Conservation (phyloP, 768 basidiomycete species). For the Russula lepida region DNA sequence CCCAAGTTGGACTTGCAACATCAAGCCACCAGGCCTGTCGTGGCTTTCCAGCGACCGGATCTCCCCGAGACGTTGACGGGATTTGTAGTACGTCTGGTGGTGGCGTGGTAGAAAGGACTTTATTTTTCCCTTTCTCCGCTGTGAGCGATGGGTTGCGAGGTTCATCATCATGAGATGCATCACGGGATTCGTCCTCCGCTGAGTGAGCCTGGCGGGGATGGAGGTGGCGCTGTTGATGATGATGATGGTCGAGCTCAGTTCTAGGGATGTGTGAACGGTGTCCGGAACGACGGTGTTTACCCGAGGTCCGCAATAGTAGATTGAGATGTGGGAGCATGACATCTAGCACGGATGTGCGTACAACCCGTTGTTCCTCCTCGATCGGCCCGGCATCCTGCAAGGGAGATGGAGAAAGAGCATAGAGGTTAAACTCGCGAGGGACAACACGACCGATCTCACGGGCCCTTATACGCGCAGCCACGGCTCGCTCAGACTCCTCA, state of each 20-base stretch:
- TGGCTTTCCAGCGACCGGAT: not conserved
- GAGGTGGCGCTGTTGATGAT: not conserved
- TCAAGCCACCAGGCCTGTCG: slow-evolving; percentile 85
- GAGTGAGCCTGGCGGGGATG: not conserved
- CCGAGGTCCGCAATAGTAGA: slow-evolving; percentile 17
- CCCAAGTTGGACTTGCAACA: slow-evolving; percentile 78
- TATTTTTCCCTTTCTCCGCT: slow-evolving; percentile 42
- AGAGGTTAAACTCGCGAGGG: slow-evolving; percentile 58
- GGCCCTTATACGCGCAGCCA: slow-evolving; percentile 56
- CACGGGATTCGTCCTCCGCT: not conserved
- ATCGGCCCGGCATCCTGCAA: slow-evolving; percentile 1
- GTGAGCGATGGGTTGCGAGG: not conserved
- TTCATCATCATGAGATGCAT: not conserved
- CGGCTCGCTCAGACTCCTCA: slow-evolving; percentile 47
- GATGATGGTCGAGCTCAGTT: not conserved
- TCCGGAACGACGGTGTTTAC: slow-evolving; percentile 17
- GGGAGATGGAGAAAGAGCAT: slow-evolving; percentile 38
- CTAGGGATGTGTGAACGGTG: slow-evolving; percentile 1
- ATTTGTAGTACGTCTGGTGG: not conserved
- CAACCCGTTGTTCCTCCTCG: slow-evolving; percentile 8
- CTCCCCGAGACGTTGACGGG: slow-evolving; percentile 3
- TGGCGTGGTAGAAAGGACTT: slow-evolving; percentile 19
- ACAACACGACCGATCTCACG: slow-evolving; percentile 51
- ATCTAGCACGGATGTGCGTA: slow-evolving; percentile 22
- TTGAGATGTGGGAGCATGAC: slow-evolving; percentile 17